Evolutionary conservation across 2,329 filamentous ascomycete species (phyloP), one percentile per base, ranked within the genome.

Genomic region (Phialophora tarda): DNA sequence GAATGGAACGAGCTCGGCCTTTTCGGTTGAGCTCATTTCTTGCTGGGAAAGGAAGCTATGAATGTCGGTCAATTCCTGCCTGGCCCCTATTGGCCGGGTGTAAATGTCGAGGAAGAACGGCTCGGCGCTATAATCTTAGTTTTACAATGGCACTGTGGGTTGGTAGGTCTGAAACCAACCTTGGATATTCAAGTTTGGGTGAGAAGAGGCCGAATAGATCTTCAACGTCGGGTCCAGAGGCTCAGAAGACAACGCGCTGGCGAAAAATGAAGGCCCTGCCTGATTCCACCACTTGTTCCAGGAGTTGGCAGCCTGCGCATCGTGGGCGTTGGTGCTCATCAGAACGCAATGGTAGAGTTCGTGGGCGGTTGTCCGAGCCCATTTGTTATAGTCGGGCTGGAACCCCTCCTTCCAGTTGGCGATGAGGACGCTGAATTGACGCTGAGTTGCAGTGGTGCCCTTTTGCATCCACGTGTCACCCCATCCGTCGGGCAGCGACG

Each of bases 261-360:
- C 51, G 17, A 55, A 55, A 7, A 55, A 55, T 0, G 51, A 7
- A n/a, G 51, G 10, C 17, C 51, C 51, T 28, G 26, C 51, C 28
- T 55, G 26, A 12, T 26, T n/a, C 51, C 51, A 55, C 51, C 51
- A 34, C n/a, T 55, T 17, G 51, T 32, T 55, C 51, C 51, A 55
- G 26, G 17, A 2, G 12, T 55, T 11, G 21, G 24, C 8, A 21
- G 24, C 17, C 17, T 28, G 26, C 51, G 24, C n/a, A 10, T 28
- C 28, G 11, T 55, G 17, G 17, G 17, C 12, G 26, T 55, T 55
- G 28, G 51, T 55, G 12, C 51, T 55, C 12, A 23, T 28, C 51
- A 55, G n/a, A 32, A 55, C 51, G 21, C 24, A 28, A 21, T 55
- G 51, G 51, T 55, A 55, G 51, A 55, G 51, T 23, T 55, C 51